Base-by-base conservation (phyloP, 179 eudicot genomes). In the Dionaea muscipula region DNA sequence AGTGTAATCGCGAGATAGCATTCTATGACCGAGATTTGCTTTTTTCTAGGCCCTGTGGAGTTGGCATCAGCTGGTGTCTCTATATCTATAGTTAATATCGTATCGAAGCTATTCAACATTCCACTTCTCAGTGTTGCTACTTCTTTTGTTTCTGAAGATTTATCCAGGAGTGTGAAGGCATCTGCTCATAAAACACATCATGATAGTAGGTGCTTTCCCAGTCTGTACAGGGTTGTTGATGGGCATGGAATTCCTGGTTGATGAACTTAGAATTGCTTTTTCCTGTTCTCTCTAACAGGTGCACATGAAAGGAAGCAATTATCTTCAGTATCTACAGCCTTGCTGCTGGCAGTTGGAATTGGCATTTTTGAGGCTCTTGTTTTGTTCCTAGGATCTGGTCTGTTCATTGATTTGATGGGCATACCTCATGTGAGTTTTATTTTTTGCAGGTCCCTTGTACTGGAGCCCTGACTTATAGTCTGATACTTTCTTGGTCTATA, bases 121-220 rank as follows among this genome's bases (percentile, higher is more conserved):
- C 98, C 98, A 59, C 96, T 91, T 61, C 89, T 91, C 26, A 87
- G 98, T 61, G 83, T 91, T 68, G 81, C 98, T 61, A 82, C 96
- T 59, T 84, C 98, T 46, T 84, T 91, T 62, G 96, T 87, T 55
- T 96, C 98, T 10, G 63, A 59, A 47, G 63, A 59, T 31, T 22
- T 59, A 59, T 47, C 53, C 63, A 47, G 36, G 22, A 59, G 46
- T 18, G 45, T 26, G 13, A 37, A 33, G 25, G 56, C 31, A 31
- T 33, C 54, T 33, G 28, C 41, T 31, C 15, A 10, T 4, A 37
- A 47, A 7, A 4, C 19, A 27, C 48, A 39, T 39, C 61, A 9
- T 62, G 27, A 15, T 25, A 20, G 23, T 38, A 47, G 24, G 41
- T 18, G 41, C 38, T 39, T 21, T 10, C 24, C 19, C 31, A 25